These are phyloP conservation scores for Laburnicola sp. DNA, from an alignment of 2,329 filamentous ascomycete genomes.

Conservation along the genomic window DNA sequence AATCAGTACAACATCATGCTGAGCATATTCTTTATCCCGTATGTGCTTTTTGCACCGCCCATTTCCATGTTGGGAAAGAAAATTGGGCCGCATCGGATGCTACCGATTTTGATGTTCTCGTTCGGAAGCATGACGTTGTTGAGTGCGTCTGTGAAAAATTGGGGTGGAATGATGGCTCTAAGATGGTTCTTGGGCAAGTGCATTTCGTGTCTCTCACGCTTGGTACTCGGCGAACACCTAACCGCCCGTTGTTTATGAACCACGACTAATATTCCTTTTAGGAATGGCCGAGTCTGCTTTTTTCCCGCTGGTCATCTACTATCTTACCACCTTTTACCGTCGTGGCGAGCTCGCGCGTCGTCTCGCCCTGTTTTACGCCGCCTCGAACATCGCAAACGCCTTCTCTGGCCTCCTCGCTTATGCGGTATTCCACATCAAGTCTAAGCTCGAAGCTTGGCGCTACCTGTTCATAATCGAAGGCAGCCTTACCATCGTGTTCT, in stretches of 20 bases:
- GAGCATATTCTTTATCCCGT: neutral
- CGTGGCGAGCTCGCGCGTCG: neutral
- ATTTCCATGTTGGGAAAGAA: neutral
- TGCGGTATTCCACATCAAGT: constrained; percentile 62
- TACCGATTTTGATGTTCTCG: constrained; percentile 69
- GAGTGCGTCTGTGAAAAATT: constrained; percentile 60
- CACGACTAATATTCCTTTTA: constrained; percentile 32
- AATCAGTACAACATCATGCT: neutral
- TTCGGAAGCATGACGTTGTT: constrained; percentile 69
- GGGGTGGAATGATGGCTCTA: constrained; percentile 66
- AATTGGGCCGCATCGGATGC: constrained; percentile 35
- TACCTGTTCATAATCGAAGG: constrained; percentile 68
- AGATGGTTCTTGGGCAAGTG: constrained; percentile 66
- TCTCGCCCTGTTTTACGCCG: constrained; percentile 65
- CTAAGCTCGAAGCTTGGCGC: constrained; percentile 61
- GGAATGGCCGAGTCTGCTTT: constrained; percentile 62
- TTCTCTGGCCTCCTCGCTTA: constrained; percentile 64
- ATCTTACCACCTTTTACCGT: neutral
- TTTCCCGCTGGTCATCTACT: neutral
- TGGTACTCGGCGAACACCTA: too few species aligned
- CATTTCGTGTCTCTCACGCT: neutral
- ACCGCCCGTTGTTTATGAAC: neutral
- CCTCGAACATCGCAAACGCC: constrained; percentile 71
- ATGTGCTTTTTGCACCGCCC: neutral
- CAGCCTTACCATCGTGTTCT: constrained; percentile 60